Base-by-base conservation (phyloP, 345 rosid species). In the Gossypium herbaceum region DNA sequence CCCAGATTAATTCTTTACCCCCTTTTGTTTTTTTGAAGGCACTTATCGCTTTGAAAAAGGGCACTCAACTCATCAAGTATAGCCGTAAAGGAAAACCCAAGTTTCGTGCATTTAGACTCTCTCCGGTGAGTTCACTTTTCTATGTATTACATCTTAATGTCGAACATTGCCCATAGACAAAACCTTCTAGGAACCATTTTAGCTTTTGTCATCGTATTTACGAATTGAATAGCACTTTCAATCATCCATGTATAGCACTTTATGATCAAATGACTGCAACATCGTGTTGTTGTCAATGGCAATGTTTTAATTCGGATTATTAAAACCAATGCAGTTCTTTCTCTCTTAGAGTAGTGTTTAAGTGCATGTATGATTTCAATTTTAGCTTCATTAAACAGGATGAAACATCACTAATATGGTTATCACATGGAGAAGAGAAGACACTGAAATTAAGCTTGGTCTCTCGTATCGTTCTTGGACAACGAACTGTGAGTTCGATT, bases 71-170 rank as follows among this genome's bases (percentile, higher is more conserved):
- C 75, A 82, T 95, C 78, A 95, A 95, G 85, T 93, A 95, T 77
- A 95, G 93, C 82, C 86, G 99, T 63, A 90, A 90, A 85, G 96
- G 98, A 27, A 95, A 90, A 73, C 99, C 98, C 5, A 95, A 95
- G 77, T 91, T 95, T 78, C 97, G 98, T 9, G 80, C 91, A 29
- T 91, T 91, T 81, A 87, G 91, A 83, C 84, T 87, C 74, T 85
- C 93, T 1, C 77, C 86, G 71, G 98, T 95, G 84, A 88, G 85
- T 78, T 78, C 25, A 50, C 65, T 76, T 73, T 67, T 48, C 17
- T 43, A 34, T 17, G 6, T 8, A 27, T 72, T 48, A 17, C 51
- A 39, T 19, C 7, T 61, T 25, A 17, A 70, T 58, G 54, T 50
- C 1, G 9, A 8, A 57, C 12, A 34, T 50, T 15, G 12, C 20